Percentiles rank a stretch among this genome's conserved stretches.
Conservation (phyloP, 1,284 basidiomycete genomes). For the Gastroboletus turbinatus region DNA sequence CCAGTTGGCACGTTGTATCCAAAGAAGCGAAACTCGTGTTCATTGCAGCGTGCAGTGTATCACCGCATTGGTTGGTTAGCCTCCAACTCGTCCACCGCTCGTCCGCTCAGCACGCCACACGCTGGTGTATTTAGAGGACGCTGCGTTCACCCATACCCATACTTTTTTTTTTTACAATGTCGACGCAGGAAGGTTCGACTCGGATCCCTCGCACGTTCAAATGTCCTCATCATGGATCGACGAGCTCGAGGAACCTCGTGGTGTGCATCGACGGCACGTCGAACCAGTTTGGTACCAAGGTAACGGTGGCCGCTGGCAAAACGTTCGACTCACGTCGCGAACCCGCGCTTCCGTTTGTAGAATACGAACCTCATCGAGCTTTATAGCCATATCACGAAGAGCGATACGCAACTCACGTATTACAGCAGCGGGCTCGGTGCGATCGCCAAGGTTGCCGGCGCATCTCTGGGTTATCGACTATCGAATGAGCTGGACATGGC, state of each 20-base stretch:
- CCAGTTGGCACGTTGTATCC: no score
- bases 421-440: conserved; percentile 40
- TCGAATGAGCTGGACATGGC: conserved; percentile 29
- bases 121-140: conserved; percentile 1
- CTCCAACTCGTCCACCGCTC: no score
- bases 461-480: conserved; percentile 11
- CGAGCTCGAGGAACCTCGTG: conserved; percentile 31
- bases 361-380: conserved; percentile 40
- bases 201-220: conserved; percentile 1
- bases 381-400: conserved; percentile 34
- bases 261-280: conserved; percentile 41
- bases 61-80: no score
- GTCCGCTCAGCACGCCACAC: background rate
- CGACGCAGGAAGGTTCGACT: background rate
- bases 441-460: conserved; percentile 21
- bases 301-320: conserved; percentile 13
- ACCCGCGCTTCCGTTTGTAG: conserved; percentile 11
- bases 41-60: no score
- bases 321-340: background rate
- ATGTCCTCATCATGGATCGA: conserved; percentile 1
- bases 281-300: conserved; percentile 36
- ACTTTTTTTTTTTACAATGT: conserved; percentile 3
- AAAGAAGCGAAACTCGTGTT: no score
- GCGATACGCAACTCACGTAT: conserved; percentile 33
- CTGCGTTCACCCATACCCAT: background rate